These are phyloP conservation scores for Solanum infundibuliforme DNA, from an alignment of 257 asterid genomes.

Conservation along the genomic window DNA sequence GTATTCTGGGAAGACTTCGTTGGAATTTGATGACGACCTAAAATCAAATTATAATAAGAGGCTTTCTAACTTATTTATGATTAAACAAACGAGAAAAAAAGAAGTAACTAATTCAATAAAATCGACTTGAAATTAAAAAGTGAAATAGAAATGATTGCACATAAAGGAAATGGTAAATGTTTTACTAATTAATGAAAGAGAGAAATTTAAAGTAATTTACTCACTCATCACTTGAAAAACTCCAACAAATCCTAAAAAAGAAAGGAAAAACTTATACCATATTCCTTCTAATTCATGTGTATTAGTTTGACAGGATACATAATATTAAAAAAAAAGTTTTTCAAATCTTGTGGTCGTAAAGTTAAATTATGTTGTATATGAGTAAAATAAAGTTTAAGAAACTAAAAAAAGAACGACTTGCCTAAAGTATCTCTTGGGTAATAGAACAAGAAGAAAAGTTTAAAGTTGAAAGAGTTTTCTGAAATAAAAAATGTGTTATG, in stretches of 20 bases:
- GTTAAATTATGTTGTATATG: not conserved
- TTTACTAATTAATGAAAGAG: not conserved
- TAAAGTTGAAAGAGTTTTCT: not conserved
- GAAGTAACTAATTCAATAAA: not conserved
- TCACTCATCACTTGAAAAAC: not conserved
- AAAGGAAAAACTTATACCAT: too few relatives aligned
- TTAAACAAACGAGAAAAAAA: not conserved
- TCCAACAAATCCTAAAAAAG: not conserved
- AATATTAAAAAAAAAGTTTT: fast-evolving
- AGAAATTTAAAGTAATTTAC: not conserved
- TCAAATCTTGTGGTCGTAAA: not conserved
- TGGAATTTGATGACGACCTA: not conserved
- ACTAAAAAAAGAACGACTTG: not conserved
- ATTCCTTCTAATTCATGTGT: not conserved
- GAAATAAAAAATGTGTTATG: not conserved
- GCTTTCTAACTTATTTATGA: not conserved
- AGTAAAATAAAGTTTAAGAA: not conserved
- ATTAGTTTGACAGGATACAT: not conserved
- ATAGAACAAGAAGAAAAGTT: not conserved
- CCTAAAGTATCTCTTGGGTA: not conserved
- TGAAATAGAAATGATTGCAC: not conserved
- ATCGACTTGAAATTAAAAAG: not conserved
- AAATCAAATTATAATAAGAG: not conserved
- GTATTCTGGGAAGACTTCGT: slow-evolving; percentile 26
- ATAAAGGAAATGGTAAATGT: too few relatives aligned